A percentile compares a stretch with the other conserved stretches of the same genome.
These are phyloP conservation scores for Luffa acutangula DNA, from an alignment of 306 rosid species.

Conservation along the genomic window DNA sequence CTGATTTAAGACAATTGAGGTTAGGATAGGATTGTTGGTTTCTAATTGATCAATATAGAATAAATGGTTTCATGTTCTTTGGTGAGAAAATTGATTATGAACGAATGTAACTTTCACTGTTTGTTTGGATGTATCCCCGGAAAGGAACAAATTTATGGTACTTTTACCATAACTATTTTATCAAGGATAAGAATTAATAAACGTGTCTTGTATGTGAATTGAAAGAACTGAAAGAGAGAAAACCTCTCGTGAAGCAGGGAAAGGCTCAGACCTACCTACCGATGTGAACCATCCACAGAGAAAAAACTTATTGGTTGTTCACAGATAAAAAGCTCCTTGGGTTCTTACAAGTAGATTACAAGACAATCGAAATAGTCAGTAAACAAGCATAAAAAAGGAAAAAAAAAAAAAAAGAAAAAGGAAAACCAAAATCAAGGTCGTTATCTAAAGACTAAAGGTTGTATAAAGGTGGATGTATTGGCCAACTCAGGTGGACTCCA, in stretches of 20 bases:
- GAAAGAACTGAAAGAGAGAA: neutral
- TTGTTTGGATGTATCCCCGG: neutral
- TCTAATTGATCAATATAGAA: neutral
- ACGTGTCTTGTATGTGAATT: neutral
- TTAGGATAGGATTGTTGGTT: neutral
- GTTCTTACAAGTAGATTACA: neutral
- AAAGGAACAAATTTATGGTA: neutral
- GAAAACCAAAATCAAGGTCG: neutral
- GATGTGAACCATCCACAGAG: neutral
- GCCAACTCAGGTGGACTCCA: neutral
- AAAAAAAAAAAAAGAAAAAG: neutral
- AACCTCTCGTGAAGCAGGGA: neutral
- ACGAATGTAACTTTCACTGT: neutral
- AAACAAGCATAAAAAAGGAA: neutral
- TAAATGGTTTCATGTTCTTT: neutral
- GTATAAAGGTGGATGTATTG: neutral
- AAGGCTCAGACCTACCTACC: neutral
- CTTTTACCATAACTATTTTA: neutral
- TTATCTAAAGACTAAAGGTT: too few species aligned
- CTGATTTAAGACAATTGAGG: neutral
- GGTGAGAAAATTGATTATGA: neutral
- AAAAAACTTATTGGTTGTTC: neutral
- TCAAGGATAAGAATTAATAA: neutral
- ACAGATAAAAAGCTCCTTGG: neutral
- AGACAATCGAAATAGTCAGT: neutral